Evolutionary conservation across 2,329 filamentous ascomycete species (phyloP).

Genomic region (Cladosporium austrohemisphaericum): DNA sequence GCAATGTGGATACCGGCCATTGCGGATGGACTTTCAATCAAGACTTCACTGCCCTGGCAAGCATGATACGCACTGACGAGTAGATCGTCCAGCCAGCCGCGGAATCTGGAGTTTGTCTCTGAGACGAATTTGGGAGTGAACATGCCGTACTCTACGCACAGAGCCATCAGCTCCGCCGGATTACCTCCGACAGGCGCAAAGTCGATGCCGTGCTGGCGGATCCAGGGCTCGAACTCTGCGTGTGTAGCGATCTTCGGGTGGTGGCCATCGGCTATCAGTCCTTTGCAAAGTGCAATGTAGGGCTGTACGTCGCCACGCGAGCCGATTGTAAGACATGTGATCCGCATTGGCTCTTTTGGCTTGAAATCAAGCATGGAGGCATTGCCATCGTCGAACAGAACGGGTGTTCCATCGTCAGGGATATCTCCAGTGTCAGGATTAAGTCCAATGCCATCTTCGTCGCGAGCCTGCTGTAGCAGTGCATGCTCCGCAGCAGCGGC

Average conservation of each 20-base stretch:
- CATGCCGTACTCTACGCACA: slow-evolving; percentile 96
- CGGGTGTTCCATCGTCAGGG: slow-evolving; percentile 60
- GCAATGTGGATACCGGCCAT: slow-evolving; percentile 99
- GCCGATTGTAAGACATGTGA: slow-evolving; percentile 94
- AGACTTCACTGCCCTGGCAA: slow-evolving; percentile 79
- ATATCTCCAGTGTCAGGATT: slow-evolving; percentile 19
- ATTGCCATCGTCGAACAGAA: slow-evolving; percentile 83
- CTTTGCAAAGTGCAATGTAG: slow-evolving; percentile 94
- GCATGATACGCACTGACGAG: slow-evolving; percentile 76
- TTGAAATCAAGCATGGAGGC: slow-evolving; percentile 91
- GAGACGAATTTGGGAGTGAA: slow-evolving; percentile 89
- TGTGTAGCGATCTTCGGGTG: slow-evolving; percentile 85
- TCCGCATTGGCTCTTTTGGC: slow-evolving; percentile 69
- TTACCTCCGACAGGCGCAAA: slow-evolving; percentile 87
- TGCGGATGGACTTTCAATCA: slow-evolving; percentile 92
- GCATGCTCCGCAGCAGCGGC: slow-evolving; percentile 37
- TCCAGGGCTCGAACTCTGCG: slow-evolving; percentile 81
- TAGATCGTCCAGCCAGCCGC: slow-evolving; percentile 90
- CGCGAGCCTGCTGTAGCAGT: slow-evolving; percentile 70
- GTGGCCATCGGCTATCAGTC: slow-evolving; percentile 82
- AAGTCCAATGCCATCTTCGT: slow-evolving; percentile 38
- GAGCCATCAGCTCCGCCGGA: slow-evolving; percentile 87
- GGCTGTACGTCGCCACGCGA: slow-evolving; percentile 95
- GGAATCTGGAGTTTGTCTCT: slow-evolving; percentile 82
- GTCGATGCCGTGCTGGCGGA: slow-evolving; percentile 88